Percentiles rank a stretch among this genome's conserved stretches.
phyloP scores from a whole-genome alignment of 257 asterid genomes.

The Forsythia viridissima region DNA sequence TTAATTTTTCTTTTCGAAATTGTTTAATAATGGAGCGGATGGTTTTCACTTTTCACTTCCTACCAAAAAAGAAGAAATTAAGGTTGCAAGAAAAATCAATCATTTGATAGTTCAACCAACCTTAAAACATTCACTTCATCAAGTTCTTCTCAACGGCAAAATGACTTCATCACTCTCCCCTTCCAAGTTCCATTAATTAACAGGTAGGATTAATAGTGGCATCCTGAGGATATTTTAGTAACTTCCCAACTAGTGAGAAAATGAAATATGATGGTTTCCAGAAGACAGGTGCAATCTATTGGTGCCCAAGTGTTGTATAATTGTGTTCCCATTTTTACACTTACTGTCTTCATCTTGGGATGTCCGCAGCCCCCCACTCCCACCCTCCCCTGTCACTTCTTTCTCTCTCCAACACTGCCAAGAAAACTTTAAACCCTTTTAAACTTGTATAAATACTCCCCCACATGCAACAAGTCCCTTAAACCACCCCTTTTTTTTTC shows the following conservation, averaged over 20 bases:
- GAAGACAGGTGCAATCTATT: slow-evolving; percentile 58
- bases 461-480: slow-evolving; percentile 56
- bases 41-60: not conserved
- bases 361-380: slow-evolving; percentile 50
- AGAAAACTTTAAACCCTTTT: slow-evolving; percentile 17
- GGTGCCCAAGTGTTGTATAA: slow-evolving; percentile 61
- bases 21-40: slow-evolving; percentile 22
- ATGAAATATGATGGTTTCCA: slow-evolving; percentile 27
- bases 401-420: not conserved
- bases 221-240: slow-evolving; percentile 14
- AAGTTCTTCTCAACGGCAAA: slow-evolving; percentile 11
- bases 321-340: slow-evolving; percentile 53
- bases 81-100: slow-evolving; percentile 33
- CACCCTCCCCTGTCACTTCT: slow-evolving; percentile 14
- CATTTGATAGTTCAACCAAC: slow-evolving; percentile 62
- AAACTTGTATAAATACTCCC: slow-evolving; percentile 71
- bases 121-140: slow-evolving; percentile 39
- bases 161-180: slow-evolving; percentile 10
- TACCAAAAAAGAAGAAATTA: slow-evolving; percentile 11
- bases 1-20: not conserved
- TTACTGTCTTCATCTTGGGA: slow-evolving; percentile 50
- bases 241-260: slow-evolving; percentile 3
- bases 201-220: no score
- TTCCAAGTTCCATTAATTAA: not conserved
- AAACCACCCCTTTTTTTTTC: slow-evolving; percentile 24